Evolutionary conservation across 1,284 basidiomycete genomes (phyloP).

Genomic region (Sporisorium exsertum): DNA sequence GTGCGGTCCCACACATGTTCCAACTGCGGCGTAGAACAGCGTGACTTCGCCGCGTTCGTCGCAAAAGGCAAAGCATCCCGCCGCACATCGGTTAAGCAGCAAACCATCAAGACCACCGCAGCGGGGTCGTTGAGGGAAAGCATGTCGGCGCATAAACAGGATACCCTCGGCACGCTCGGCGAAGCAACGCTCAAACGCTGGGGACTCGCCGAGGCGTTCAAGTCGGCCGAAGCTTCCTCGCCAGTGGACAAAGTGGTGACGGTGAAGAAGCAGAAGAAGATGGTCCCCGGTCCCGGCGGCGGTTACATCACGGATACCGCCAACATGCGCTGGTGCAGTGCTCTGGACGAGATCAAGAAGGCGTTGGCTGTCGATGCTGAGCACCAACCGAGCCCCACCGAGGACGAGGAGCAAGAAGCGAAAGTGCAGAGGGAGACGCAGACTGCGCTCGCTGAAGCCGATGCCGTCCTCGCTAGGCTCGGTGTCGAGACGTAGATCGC

Average conservation of each 20-base stretch:
- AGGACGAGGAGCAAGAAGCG: constrained; percentile 9
- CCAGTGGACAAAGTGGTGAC: constrained; percentile 1
- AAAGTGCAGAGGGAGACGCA: constrained; percentile 21
- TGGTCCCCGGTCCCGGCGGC: constrained; percentile 59
- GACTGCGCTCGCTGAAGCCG: constrained; percentile 20
- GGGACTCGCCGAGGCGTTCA: constrained; percentile 46
- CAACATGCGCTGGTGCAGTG: constrained; percentile 58
- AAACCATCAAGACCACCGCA: constrained; percentile 15
- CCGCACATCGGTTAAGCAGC: constrained; percentile 25
- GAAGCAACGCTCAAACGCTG: constrained; percentile 40
- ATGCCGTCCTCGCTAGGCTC: constrained; percentile 27
- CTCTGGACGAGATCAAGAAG: constrained; percentile 60
- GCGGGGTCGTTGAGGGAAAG: constrained; percentile 26
- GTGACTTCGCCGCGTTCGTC: constrained; percentile 41
- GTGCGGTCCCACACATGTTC: constrained; percentile 25
- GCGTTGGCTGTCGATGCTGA: constrained; percentile 37
- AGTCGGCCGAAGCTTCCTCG: constrained; percentile 9
- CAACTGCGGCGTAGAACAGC: constrained; percentile 22
- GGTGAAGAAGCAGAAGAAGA: constrained; percentile 43
- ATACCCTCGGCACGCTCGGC: constrained; percentile 22
- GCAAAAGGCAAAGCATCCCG: constrained; percentile 43
- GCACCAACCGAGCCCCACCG: neutral
- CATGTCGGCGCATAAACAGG: constrained; percentile 12
- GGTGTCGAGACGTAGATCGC: constrained; percentile 28
- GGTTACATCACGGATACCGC: constrained; percentile 62